Evolutionary conservation across 2,329 filamentous ascomycete species (phyloP), one percentile per base, ranked within the genome.

Genomic region (Curvularia sp.): DNA sequence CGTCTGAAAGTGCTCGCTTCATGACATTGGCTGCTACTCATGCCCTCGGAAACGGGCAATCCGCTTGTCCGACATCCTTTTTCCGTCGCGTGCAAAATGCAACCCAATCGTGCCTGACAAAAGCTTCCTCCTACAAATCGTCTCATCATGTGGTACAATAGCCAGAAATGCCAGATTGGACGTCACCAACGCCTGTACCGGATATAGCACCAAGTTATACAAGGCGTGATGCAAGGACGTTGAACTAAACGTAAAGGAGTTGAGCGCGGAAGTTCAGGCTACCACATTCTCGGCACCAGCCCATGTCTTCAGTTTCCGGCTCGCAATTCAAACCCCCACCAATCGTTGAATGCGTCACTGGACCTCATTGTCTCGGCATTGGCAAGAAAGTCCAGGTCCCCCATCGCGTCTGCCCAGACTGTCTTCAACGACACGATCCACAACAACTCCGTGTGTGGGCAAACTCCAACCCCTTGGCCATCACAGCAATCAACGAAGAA

Each of bases 401-500:
- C 31, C 57, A 65, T 49, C 55, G 60, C 24, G 60, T 71, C 38
- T 72, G 71, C 43, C n/a, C 47, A 41, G 60, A 64, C 30, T 71
- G 71, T 60, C 59, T 72, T 18, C 63, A 62, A 47, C 55, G 67
- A 57, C 60, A 70, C 62, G 68, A 73, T 38, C 65, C 59, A 43
- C 58, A 67, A 49, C 67, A 72, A 52, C 63, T 72, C 35, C 64
- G 65, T 38, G 41, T 49, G 7, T 66, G 61, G 65, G 61, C 65
- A 12, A 56, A 65, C 28, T 52, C 55, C 18, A 67, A 68, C 49
- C 41, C 47, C 30, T 28, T 57, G 24, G 64, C 65, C 41, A 50
- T 63, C 12, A 49, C 53, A 28, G 31, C 66, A 12, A 59, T 73
- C 20, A 58, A 68, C 42, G 58, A 65, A 50, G 66, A 72, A 48